Base-by-base conservation (phyloP, 345 rosid species). In the Eucalyptus tenuipes region DNA sequence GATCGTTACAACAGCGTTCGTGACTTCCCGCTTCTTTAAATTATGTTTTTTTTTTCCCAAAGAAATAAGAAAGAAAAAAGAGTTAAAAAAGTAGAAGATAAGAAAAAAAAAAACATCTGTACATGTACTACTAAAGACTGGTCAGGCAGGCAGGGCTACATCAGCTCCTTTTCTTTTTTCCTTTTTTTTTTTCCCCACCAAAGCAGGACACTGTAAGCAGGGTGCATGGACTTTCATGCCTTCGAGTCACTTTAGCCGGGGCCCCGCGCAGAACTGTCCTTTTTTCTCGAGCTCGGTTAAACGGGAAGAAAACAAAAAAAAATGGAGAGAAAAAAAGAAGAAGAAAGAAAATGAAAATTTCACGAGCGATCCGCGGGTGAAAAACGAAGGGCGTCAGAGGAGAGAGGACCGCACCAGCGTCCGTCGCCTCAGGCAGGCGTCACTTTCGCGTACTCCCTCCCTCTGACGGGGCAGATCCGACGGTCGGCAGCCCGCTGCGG, bases 401-500 rank as follows among this genome's bases (percentile, higher is more conserved):
- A 22, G 12, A 44, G 61, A 55, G 61, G 61, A 55, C 5, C 13
- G 81, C 81, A 33, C 81, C 81, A 84, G 88, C 80, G 90, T 85
- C 49, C 61, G 48, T 71, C 61, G 48, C 84, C 61, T 55, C 61
- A 55, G 61, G 27, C 61, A 24, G 61, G 29, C 85, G 91, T 84
- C 88, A 31, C 84, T 75, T 87, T 82, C 87, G 47, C 88, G 40
- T 11, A 87, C 33, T n/a, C 88, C 33, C 25, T 47, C 49, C 42
- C 47, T 25, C 61, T 48, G 86, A 16, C 55, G 61, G 59, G 85
- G 85, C 84, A 66, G 88, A 93, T 94, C 95, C 80, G 90, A 93
- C 85, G 94, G 94, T 85, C 44, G 66, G 22, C 92, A 90, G 91
- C 2, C 20, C 64, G 24, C 53, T 13, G 52, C 52, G 44, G 64